phyloP scores from a whole-genome alignment of 345 rosid species.

The Laguncularia racemosa region DNA sequence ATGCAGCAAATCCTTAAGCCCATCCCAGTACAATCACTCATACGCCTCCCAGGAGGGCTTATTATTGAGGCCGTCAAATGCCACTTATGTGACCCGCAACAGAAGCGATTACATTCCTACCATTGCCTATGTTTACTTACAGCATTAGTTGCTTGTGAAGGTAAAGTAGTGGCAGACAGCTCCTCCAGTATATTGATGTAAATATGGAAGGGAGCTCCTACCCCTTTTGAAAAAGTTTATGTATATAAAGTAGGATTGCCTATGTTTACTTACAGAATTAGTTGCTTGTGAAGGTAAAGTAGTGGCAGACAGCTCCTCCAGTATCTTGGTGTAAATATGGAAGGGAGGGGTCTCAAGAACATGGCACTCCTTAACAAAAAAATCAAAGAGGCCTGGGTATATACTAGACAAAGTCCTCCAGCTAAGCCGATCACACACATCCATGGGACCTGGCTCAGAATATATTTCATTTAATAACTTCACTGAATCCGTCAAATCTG shows the following conservation, averaged over 20 bases:
- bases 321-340: conserved; percentile 46
- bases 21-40: too few relatives aligned
- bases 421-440: conserved; percentile 21
- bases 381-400: conserved; percentile 78
- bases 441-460: conserved; percentile 23
- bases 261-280: conserved; percentile 49
- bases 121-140: conserved; percentile 40
- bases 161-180: conserved; percentile 50
- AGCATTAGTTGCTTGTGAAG: conserved; percentile 61
- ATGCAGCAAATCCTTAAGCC: too few relatives aligned
- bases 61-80: too few relatives aligned
- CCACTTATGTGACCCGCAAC: too few relatives aligned
- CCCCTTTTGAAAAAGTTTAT: too few relatives aligned
- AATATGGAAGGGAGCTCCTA: conserved; percentile 44
- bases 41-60: too few relatives aligned
- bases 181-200: conserved; percentile 60
- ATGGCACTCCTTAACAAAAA: conserved; percentile 71
- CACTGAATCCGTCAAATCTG: conserved; percentile 63
- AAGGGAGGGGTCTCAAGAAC: conserved; percentile 65
- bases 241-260: background rate
- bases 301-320: conserved; percentile 49
- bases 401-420: conserved; percentile 53
- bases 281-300: conserved; percentile 71
- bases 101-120: too few relatives aligned
- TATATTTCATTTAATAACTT: conserved; percentile 40